phyloP scores from a whole-genome alignment of 148 eudicot genomes.

The Agrostemma githago region DNA sequence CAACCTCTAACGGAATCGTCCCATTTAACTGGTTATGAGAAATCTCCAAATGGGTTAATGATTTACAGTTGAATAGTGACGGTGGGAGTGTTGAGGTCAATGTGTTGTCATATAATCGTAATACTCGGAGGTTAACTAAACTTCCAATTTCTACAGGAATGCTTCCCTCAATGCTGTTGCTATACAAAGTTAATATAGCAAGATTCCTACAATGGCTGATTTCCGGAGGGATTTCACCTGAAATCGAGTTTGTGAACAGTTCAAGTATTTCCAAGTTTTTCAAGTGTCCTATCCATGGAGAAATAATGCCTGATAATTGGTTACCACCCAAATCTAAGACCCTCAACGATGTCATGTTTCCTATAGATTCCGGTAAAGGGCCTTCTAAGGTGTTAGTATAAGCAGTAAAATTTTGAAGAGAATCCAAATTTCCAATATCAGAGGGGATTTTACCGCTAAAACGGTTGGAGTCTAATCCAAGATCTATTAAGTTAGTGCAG shows the following conservation, averaged over 20 bases:
- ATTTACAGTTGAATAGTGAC: constrained; percentile 44
- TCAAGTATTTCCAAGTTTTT: constrained; percentile 46
- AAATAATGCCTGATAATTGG: constrained; percentile 48
- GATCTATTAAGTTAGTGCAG: constrained; percentile 41
- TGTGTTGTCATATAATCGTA: constrained; percentile 48
- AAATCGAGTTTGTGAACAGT: constrained; percentile 42
- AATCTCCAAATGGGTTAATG: constrained; percentile 51
- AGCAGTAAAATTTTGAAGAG: constrained; percentile 45
- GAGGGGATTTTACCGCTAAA: constrained; percentile 60
- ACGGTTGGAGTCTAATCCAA: constrained; percentile 40
- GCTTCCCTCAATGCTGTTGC: constrained; percentile 46
- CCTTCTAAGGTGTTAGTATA: constrained; percentile 50
- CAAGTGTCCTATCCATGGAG: constrained; percentile 58
- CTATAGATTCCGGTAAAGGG: constrained; percentile 57
- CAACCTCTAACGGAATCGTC: constrained; percentile 45
- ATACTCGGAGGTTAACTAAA: constrained; percentile 39
- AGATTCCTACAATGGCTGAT: constrained; percentile 58
- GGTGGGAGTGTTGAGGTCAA: constrained; percentile 55
- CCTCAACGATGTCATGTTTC: constrained; percentile 36
- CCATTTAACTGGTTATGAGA: constrained; percentile 60
- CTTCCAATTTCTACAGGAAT: constrained; percentile 68
- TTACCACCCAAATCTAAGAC: constrained; percentile 50
- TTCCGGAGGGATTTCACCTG: constrained; percentile 59
- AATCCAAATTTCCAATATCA: constrained; percentile 48
- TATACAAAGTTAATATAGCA: constrained; percentile 35